Evolutionary conservation across 2,329 filamentous ascomycete species (phyloP), one percentile per base, ranked within the genome.

Genomic region (Trichoderma brevicompactum): DNA sequence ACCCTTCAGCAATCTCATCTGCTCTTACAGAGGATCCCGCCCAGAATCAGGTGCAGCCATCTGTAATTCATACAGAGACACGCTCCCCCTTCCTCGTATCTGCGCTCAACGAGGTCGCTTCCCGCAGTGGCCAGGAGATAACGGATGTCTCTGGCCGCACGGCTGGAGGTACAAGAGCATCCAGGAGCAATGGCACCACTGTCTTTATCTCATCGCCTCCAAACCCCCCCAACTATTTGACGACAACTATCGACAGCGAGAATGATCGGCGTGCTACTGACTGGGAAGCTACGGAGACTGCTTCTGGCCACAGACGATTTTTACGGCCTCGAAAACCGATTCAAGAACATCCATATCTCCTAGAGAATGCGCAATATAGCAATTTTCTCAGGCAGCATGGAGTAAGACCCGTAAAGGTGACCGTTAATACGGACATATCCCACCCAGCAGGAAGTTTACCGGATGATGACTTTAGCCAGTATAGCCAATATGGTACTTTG

Each of bases 321-420:
- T 75, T 88, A n/a, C 80, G 85, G 7, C 84, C 84, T 1, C 80
- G 85, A 19, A 88, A 87, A 67, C 85, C 85, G 1, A 87, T 87
- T 7, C 85, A 88, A 70, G 79, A 87, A 70, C 84, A 87, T 50
- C 85, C 85, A 3, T 88, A 87, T 68, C 74, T 83, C 6, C 75
- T 87, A 4, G 85, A 88, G 68, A 83, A 80, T 70, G 84, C 80
- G 0, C 80, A 82, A 34, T 87, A 87, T 71, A 82, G 80, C 63
- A 83, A 75, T 3, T 74, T 80, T 19, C 80, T 87, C 69, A 84
- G 82, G 70, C 80, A 81, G 3, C 84, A 85, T 65, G 85, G 85
- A 28, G 74, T 87, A 34, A 81, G 80, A 60, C 85, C 85, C 0
- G 71, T 87, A 40, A 79, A 79, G 61, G 75, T 85, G 46, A 72